Percentiles rank a stretch among this genome's conserved stretches.
Conservation (phyloP, 208 protist genomes). For the Acanthamoeba healyi region DNA sequence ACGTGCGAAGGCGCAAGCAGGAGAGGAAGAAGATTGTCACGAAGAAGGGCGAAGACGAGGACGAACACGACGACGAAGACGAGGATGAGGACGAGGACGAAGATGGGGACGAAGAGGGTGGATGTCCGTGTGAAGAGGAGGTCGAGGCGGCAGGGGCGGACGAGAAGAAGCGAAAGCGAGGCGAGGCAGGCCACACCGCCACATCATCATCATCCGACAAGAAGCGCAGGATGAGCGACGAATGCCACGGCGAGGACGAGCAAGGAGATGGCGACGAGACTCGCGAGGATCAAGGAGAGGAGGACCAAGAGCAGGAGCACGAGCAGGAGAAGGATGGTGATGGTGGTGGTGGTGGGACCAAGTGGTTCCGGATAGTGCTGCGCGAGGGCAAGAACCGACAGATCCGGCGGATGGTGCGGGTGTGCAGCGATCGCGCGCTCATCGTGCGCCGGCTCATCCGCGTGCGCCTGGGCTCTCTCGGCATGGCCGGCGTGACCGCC, state of each 20-base stretch:
- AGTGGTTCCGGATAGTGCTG: slow-evolving; percentile 25
- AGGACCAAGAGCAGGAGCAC: neutral
- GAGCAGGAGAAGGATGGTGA: neutral
- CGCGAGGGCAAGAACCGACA: slow-evolving; percentile 41
- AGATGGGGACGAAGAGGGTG: neutral
- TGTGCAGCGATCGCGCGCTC: slow-evolving; percentile 10
- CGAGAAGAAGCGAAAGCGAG: neutral
- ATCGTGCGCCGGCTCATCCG: slow-evolving; percentile 18
- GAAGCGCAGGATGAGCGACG: neutral
- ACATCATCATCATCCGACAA: neutral
- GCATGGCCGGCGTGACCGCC: neutral
- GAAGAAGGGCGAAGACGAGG: neutral
- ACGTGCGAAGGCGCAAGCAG: neutral
- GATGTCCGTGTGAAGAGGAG: no score
- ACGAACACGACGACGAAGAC: neutral
- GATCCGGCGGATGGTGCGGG: slow-evolving; percentile 14
- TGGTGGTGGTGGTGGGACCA: neutral
- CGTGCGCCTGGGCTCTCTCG: slow-evolving; percentile 1
- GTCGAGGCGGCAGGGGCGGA: no score
- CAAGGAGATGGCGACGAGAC: neutral
- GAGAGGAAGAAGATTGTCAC: neutral
- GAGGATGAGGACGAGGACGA: neutral
- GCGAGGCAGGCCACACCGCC: neutral
- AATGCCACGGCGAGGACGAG: neutral
- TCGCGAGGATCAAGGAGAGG: neutral